Evolutionary conservation across 2,329 filamentous ascomycete genomes (phyloP), one percentile per base, ranked within the genome.

Genomic region (Onygenales sp.): DNA sequence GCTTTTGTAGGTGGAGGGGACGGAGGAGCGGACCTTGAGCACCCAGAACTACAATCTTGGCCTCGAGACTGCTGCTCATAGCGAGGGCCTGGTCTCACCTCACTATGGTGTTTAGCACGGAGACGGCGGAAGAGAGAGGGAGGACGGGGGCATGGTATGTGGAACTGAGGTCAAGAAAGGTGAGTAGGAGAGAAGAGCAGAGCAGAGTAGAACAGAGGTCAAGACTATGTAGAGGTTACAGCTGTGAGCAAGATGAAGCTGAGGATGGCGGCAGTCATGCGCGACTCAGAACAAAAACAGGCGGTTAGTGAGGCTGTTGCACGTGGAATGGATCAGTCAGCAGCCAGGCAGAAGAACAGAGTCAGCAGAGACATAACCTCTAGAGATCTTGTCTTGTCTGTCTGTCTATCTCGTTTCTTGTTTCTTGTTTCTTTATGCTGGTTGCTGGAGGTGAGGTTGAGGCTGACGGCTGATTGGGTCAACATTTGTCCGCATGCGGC

Each of bases 41-140:
- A 59, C 76, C 76, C 9, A 78, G 68, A 50, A 78, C 73, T 55
- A 78, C 76, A 46, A 78, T 75, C 63, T 78, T 78, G 52, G 76
- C 75, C 65, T 78, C 75, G 48, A 77, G 71, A 51, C 69, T 73
- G 57, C 68, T 74, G 60, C 70, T 74, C 73, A 75, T 76, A 59
- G 63, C 61, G 54, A 48, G 33, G 42, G 17, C 17, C 7, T 7
- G 43, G 11, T n/a, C 21, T 45, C 10, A 7, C 10, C 7, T 11
- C 41, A 4, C 13, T 14, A 43, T 43, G 17, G 31, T 32, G 33
- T 49, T 98, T 73, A 98, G 81, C 71, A 97, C 93, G 71, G 69
- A 60, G 59, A 55, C 62, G 52, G 63, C 61, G 33, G 45, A 48
- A 39, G 33, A 5, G 6, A 39, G 11, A n/a, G n/a, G 9, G 14